These are phyloP conservation scores for Triangularia verruculosa DNA, from an alignment of 2,329 filamentous ascomycete genomes.

Conservation along the genomic window DNA sequence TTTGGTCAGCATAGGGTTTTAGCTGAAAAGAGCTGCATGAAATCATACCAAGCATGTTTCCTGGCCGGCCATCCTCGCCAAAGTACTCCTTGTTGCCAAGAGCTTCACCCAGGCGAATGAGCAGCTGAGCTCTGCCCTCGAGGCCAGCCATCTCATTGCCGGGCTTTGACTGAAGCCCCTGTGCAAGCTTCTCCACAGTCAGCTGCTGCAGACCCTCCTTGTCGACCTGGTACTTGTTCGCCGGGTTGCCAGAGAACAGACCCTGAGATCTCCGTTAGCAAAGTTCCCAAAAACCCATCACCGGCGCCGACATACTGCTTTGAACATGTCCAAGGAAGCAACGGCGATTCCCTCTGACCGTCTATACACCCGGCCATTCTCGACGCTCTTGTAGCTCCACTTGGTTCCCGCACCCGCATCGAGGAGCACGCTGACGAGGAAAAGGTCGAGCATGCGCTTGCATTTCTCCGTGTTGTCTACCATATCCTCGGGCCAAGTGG, in stretches of 20 bases:
- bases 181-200: constrained; percentile 70
- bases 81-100: constrained; percentile 79
- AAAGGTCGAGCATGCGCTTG: constrained; percentile 72
- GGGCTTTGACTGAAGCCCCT: constrained; percentile 79
- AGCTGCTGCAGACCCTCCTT: constrained; percentile 72
- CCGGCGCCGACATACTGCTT: constrained; percentile 48
- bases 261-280: constrained; percentile 47
- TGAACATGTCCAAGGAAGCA: constrained; percentile 85
- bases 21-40: not conserved
- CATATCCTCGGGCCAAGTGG: constrained; percentile 60
- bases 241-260: constrained; percentile 77
- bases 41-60: constrained; percentile 85
- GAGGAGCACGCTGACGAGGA: constrained; percentile 74
- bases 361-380: constrained; percentile 77
- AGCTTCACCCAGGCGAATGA: constrained; percentile 72
- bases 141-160: constrained; percentile 80
- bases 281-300: not conserved
- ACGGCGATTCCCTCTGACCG: constrained; percentile 86
- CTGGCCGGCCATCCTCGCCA: constrained; percentile 77
- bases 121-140: constrained; percentile 76
- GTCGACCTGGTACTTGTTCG: constrained; percentile 86
- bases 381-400: constrained; percentile 91
- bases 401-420: constrained; percentile 85
- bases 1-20: constrained; percentile 23
- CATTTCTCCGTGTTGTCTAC: constrained; percentile 72